These are phyloP conservation scores for Amauroascus niger DNA, from an alignment of 2,329 filamentous ascomycete species.

Conservation along the genomic window DNA sequence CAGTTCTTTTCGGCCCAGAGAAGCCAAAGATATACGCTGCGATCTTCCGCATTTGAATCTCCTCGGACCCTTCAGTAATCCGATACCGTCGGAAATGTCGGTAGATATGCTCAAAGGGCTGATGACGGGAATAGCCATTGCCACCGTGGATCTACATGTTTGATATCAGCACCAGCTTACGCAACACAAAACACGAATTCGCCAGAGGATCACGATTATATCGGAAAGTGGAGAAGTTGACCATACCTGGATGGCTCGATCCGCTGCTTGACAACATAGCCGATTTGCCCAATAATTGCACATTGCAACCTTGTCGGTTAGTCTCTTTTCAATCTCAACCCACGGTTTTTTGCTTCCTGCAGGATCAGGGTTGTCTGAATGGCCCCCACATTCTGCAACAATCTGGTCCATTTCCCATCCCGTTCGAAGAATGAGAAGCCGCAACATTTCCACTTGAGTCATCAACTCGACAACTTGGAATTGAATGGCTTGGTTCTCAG, in stretches of 20 bases:
- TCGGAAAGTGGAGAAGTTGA: not conserved
- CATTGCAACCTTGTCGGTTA: slow-evolving; percentile 56
- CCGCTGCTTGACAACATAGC: slow-evolving; percentile 51
- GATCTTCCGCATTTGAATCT: slow-evolving; percentile 58
- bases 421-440: slow-evolving; percentile 52
- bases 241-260: slow-evolving; percentile 50
- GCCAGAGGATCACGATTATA: not conserved
- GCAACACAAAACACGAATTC: not conserved
- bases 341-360: slow-evolving; percentile 28
- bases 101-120: slow-evolving; percentile 57
- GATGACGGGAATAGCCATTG: slow-evolving; percentile 49
- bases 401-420: slow-evolving; percentile 51
- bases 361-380: slow-evolving; percentile 11
- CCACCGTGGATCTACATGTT: slow-evolving; percentile 43
- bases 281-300: slow-evolving; percentile 58
- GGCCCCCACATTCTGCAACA: slow-evolving; percentile 26
- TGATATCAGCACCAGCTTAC: not conserved
- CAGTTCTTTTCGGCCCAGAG: slow-evolving; percentile 14
- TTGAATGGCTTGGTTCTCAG: slow-evolving; percentile 53
- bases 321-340: slow-evolving; percentile 47
- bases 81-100: slow-evolving; percentile 53
- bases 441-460: slow-evolving; percentile 54
- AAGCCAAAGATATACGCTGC: slow-evolving; percentile 51
- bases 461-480: slow-evolving; percentile 54
- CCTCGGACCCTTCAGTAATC: slow-evolving; percentile 56